Base-by-base conservation (phyloP, 768 basidiomycete genomes). In the Lentinula sp. region DNA sequence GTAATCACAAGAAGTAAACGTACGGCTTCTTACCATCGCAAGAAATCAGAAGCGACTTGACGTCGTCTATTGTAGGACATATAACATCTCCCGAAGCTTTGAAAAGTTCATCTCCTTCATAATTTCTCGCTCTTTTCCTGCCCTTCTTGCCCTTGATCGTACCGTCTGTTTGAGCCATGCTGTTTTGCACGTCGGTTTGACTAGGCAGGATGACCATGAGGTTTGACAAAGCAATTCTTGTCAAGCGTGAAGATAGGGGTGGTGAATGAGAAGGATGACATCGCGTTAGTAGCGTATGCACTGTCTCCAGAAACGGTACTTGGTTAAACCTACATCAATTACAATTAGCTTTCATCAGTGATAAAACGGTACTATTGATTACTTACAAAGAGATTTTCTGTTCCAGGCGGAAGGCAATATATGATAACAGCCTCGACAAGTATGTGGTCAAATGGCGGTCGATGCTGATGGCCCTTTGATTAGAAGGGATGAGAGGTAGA, bases 101-200 rank as follows among this genome's bases (percentile, higher is more conserved):
- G 71, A 94, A 85, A 5, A 88, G 73, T 66, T 88, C 90, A 58
- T 90, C 90, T 9, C 84, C 89, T 71, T 93, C 89, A 64, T 85
- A 92, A 12, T 79, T 85, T 20, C 85, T 81, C 18, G 81, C 78
- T 50, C 87, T 78, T 69, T 90, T 93, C 70, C 85, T 92, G 59
- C 83, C 81, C 66, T 84, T 85, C 68, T 77, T 84, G 13, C 67
- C 75, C 61, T 73, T 76, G 12, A 66, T 73, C 50, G 65, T 59
- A 15, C 2, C 66, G 45, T 67, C 62, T 15, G 61, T 39, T 12
- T 65, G 71, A 1, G 67, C 68, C 28, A 59, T 49, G 36, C 33
- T 32, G 20, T 61, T 56, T 39, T 73, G 68, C 8, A 65, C 62
- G 8, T 78, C 76, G 3, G 76, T 61, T 28, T 76, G 72, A 4